Percentiles rank a stretch among this genome's conserved stretches.
Conservation (phyloP, 352 stramenopile genomes). For the Pilasporangium apinafurcum region DNA sequence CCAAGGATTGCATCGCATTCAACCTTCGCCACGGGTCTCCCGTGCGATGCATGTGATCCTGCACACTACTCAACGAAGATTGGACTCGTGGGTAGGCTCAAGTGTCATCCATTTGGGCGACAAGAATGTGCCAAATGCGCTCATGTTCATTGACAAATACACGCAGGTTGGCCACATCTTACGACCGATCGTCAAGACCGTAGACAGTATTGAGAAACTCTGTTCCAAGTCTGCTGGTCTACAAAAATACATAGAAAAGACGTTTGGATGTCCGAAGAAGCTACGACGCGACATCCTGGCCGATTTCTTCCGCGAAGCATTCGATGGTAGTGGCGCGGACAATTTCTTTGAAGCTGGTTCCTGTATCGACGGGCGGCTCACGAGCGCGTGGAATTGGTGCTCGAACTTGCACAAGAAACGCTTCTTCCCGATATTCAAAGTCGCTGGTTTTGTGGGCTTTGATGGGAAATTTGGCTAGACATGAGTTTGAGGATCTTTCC, state of each 20-base stretch:
- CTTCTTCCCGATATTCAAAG: slow-evolving; percentile 96
- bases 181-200: slow-evolving; percentile 82
- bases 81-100: slow-evolving; percentile 89
- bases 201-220: slow-evolving; percentile 66
- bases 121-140: slow-evolving; percentile 97
- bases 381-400: slow-evolving; percentile 98
- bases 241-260: slow-evolving; percentile 53
- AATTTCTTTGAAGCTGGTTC: slow-evolving; percentile 95
- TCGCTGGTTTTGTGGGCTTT: slow-evolving; percentile 95
- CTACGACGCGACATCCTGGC: slow-evolving; percentile 90
- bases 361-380: slow-evolving; percentile 96
- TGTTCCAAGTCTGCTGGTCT: slow-evolving; percentile 37
- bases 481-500: not conserved
- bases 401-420: slow-evolving; percentile 90
- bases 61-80: slow-evolving; percentile 61
- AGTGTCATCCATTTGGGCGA: slow-evolving; percentile 97
- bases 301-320: slow-evolving; percentile 95
- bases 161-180: slow-evolving; percentile 90
- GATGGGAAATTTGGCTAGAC: slow-evolving; percentile 92
- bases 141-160: slow-evolving; percentile 99
- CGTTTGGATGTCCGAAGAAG: slow-evolving; percentile 82
- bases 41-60: slow-evolving; percentile 94
- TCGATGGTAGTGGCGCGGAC: slow-evolving; percentile 93
- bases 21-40: slow-evolving; percentile 90
- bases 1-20: slow-evolving; percentile 93